These are phyloP conservation scores for Cicer arietinum DNA, from an alignment of 306 rosid genomes.

Conservation along the genomic window DNA sequence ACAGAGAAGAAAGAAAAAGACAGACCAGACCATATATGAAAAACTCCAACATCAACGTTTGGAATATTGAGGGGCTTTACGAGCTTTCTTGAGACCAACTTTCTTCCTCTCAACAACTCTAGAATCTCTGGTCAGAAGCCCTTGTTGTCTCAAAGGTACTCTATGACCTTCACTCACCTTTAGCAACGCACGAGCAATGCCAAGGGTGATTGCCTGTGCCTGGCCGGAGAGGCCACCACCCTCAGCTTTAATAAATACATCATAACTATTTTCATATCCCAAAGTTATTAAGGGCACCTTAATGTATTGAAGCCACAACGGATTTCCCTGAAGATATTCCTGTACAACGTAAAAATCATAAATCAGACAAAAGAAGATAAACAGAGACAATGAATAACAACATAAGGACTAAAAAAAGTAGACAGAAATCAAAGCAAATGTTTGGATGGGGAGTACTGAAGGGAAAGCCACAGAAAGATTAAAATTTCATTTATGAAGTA, in stretches of 20 bases:
- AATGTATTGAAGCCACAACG: slow-evolving; percentile 87
- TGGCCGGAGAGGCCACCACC: slow-evolving; percentile 99
- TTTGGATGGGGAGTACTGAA: not conserved
- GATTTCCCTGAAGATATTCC: slow-evolving; percentile 98
- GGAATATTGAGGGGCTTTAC: slow-evolving; percentile 97
- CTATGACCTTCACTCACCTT: slow-evolving; percentile 87
- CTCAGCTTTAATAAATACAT: slow-evolving; percentile 89
- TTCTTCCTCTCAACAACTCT: slow-evolving; percentile 99
- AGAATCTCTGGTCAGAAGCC: slow-evolving; percentile 93
- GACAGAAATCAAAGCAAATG: not conserved
- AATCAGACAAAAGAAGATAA: slow-evolving; percentile 28
- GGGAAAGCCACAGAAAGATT: not conserved
- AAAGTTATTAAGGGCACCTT: slow-evolving; percentile 70
- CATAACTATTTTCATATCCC: slow-evolving; percentile 85
- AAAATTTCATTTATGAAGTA: not conserved
- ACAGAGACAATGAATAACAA: slow-evolving; percentile 4
- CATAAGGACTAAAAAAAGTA: not conserved
- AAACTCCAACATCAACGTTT: slow-evolving; percentile 70
- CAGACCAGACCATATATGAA: slow-evolving; percentile 35
- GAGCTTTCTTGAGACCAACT: slow-evolving; percentile 94
- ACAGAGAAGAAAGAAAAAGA: slow-evolving; percentile 7
- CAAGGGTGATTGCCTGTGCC: slow-evolving; percentile 95
- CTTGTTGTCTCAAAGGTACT: slow-evolving; percentile 76
- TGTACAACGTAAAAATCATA: slow-evolving; percentile 36
- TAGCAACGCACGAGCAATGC: slow-evolving; percentile 92